Conservation (phyloP, 176 grass and related monocot genomes). For the Chrysopogon serrulatus region DNA sequence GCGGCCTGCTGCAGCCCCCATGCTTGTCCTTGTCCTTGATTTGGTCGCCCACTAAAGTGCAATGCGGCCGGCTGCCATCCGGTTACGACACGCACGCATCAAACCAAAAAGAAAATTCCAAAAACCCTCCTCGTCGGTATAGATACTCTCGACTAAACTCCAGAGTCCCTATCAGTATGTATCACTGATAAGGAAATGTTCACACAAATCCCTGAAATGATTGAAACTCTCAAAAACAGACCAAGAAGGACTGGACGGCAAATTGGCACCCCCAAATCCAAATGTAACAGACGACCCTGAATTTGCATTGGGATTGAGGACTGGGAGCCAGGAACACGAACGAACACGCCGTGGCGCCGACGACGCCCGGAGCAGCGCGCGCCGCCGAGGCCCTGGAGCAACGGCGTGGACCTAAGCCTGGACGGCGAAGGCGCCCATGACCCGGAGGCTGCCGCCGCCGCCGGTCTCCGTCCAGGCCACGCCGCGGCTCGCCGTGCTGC, state of each 20-base stretch:
- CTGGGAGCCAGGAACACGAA: neutral
- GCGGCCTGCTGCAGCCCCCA: neutral
- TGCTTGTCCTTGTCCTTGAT: slow-evolving; percentile 1
- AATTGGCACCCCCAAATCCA: neutral
- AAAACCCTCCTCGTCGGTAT: neutral
- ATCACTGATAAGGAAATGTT: neutral
- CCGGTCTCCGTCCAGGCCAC: slow-evolving; percentile 26
- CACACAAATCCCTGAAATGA: neutral
- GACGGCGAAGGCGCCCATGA: slow-evolving; percentile 37
- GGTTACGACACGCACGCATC: neutral
- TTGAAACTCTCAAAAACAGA: neutral
- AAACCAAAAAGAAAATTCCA: neutral
- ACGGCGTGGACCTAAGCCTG: slow-evolving; percentile 43
- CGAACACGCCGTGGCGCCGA: slow-evolving; percentile 31
- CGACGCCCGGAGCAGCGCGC: slow-evolving; percentile 33
- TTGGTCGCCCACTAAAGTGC: slow-evolving; percentile 39
- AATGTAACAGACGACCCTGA: neutral
- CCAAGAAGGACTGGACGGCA: neutral
- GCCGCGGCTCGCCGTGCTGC: neutral
- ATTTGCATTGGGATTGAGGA: neutral
- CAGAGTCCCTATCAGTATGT: neutral
- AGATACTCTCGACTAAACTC: slow-evolving; percentile 11
- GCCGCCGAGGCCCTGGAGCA: slow-evolving; percentile 13
- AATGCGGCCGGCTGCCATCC: neutral
- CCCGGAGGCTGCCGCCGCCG: slow-evolving; percentile 9